Percentiles rank a stretch among this genome's conserved stretches.
These are phyloP conservation scores for Albatrellus ellisii DNA, from an alignment of 768 basidiomycete species.

Conservation along the genomic window DNA sequence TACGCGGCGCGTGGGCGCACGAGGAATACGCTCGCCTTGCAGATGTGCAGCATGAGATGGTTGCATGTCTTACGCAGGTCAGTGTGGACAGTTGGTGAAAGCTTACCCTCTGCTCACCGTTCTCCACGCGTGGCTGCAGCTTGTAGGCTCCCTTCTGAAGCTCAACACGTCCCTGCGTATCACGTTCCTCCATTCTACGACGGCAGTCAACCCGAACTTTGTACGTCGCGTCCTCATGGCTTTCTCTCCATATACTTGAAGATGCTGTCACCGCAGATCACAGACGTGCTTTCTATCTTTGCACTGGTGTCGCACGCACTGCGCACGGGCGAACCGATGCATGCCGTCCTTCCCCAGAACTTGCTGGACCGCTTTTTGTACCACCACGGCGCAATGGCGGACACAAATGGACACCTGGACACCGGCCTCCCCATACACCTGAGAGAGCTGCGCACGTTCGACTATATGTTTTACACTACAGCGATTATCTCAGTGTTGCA, in stretches of 20 bases:
- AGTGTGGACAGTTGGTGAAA: too few relatives aligned
- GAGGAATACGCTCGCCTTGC: slow-evolving; percentile 31
- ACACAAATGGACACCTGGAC: neutral
- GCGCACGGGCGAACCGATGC: slow-evolving; percentile 10
- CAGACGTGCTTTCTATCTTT: slow-evolving; percentile 31
- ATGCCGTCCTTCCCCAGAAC: slow-evolving; percentile 10
- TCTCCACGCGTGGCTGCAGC: slow-evolving; percentile 15
- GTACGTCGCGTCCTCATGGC: slow-evolving; percentile 19
- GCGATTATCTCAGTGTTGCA: slow-evolving; percentile 11
- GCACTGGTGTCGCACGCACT: slow-evolving; percentile 12
- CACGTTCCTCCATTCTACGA: slow-evolving; percentile 28
- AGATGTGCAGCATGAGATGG: slow-evolving; percentile 28
- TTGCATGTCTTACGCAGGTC: slow-evolving; percentile 26
- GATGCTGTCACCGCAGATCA: slow-evolving; percentile 17
- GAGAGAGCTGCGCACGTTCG: slow-evolving; percentile 5
- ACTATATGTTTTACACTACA: slow-evolving; percentile 12
- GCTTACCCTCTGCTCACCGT: neutral
- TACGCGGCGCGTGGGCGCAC: slow-evolving; percentile 39
- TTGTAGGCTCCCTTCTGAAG: slow-evolving; percentile 28
- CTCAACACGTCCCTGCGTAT: slow-evolving; percentile 30
- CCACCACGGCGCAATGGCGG: slow-evolving; percentile 21
- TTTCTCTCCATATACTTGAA: neutral
- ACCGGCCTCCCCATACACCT: slow-evolving; percentile 8
- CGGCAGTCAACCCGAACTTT: slow-evolving; percentile 42
- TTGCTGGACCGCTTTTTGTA: slow-evolving; percentile 29